Evolutionary conservation across 768 basidiomycete genomes (phyloP).

Genomic region (Agaricus subrufescens): DNA sequence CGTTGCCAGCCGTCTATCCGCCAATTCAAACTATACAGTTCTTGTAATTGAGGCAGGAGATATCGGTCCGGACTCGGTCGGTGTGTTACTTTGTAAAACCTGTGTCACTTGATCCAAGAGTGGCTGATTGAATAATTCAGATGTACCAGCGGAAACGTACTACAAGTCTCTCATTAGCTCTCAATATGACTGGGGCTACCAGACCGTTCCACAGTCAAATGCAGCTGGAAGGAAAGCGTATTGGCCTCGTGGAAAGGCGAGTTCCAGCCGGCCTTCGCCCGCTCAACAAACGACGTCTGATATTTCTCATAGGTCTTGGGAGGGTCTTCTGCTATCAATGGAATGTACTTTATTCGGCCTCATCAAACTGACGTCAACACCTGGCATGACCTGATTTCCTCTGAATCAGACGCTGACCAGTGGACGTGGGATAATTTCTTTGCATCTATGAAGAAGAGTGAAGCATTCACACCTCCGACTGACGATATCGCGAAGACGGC

Average conservation of each 20-base stretch:
- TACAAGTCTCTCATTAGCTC: slow-evolving; percentile 43
- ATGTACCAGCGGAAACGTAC: slow-evolving; percentile 48
- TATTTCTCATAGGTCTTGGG: slow-evolving; percentile 46
- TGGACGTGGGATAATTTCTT: slow-evolving; percentile 49
- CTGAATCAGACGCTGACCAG: slow-evolving; percentile 26
- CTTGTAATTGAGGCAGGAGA: slow-evolving; percentile 40
- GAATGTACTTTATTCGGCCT: slow-evolving; percentile 60
- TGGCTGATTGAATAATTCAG: slow-evolving; percentile 20
- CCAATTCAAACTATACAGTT: slow-evolving; percentile 28
- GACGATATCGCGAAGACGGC: slow-evolving; percentile 31
- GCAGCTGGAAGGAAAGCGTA: slow-evolving; percentile 35
- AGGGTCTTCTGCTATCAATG: slow-evolving; percentile 67
- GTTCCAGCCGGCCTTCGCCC: neutral
- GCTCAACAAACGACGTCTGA: neutral
- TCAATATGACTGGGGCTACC: slow-evolving; percentile 53
- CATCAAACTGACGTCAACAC: slow-evolving; percentile 44
- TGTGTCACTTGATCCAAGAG: neutral
- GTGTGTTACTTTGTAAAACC: slow-evolving; percentile 18
- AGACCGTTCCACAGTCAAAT: slow-evolving; percentile 41
- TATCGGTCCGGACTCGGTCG: slow-evolving; percentile 36
- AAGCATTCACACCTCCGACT: slow-evolving; percentile 52
- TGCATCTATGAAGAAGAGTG: slow-evolving; percentile 42
- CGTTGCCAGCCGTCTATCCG: slow-evolving; percentile 31
- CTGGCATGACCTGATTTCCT: slow-evolving; percentile 38
- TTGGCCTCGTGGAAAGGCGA: slow-evolving; percentile 63